Evolutionary conservation across 2,329 filamentous ascomycete genomes (phyloP), one percentile per base, ranked within the genome.

Genomic region (Nakataea oryzae): DNA sequence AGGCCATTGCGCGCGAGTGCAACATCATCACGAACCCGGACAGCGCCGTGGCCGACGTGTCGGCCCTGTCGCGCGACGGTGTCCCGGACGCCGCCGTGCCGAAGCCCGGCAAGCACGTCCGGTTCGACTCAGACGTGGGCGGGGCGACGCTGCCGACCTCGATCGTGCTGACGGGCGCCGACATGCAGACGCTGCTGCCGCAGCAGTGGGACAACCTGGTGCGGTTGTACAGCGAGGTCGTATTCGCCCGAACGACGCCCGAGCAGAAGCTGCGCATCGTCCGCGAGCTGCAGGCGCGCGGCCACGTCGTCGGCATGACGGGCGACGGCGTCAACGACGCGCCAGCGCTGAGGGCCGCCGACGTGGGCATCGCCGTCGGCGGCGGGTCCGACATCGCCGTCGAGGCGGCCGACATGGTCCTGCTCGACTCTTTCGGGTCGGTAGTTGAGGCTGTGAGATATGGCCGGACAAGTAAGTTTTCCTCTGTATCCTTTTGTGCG

Each of bases 251-350:
- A 14, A 92, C 88, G 0, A 91, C 89, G 0, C 89, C 88, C 0
- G 88, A 92, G 69, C 88, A 92, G 70, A 93, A 93, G 70, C 81
- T 92, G 8, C 85, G 87, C 41, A 92, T 92, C 64, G 88, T 93
- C n/a, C 83, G 83, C 32, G 88, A 90, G 70, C 86, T 91, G 64
- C 88, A 90, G 69, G 73, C 78, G 0, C 77, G 82, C 11, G 78
- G 82, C 69, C 88, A 66, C 73, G 87, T 89, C 1, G 85, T 96
- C 0, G 91, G 86, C 54, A 95, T 96, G 84, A 90, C 93, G 2
- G 91, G 91, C 50, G 91, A 96, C 67, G 91, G 91, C 24, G 90
- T 93, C 67, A 96, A 96, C 68, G 91, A 96, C 69, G 88, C 90
- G 0, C 90, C 91, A 0, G 91, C 91, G 2, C 82, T 96, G 4